phyloP scores from a whole-genome alignment of 441 rosid genomes.

The Geranium incanum region DNA sequence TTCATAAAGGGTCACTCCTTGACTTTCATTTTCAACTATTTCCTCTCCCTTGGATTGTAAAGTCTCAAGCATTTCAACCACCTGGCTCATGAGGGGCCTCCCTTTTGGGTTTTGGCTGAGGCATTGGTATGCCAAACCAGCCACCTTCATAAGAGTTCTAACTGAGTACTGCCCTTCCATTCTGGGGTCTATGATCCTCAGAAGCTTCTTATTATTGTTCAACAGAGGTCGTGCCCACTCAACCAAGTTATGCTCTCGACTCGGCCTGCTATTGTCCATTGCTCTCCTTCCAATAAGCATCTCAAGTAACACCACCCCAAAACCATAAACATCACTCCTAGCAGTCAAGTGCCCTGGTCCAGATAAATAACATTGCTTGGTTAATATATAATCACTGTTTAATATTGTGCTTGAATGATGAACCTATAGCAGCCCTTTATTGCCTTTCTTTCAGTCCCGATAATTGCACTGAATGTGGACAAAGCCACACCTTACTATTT shows the following conservation, averaged over 20 bases:
- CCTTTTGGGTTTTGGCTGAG: conserved; percentile 98
- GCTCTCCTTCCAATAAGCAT: conserved; percentile 94
- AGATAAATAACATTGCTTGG: conserved; percentile 18
- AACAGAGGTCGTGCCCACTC: conserved; percentile 95
- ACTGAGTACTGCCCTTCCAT: conserved; percentile 83
- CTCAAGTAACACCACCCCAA: conserved; percentile 89
- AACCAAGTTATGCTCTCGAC: conserved; percentile 86
- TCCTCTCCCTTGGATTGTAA: conserved; percentile 44
- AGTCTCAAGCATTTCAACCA: conserved; percentile 69
- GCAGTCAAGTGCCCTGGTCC: conserved; percentile 84
- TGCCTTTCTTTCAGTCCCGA: not conserved
- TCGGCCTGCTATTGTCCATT: conserved; percentile 85
- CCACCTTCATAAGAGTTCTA: conserved; percentile 61
- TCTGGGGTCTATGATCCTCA: conserved; percentile 81
- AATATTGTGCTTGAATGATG: not conserved
- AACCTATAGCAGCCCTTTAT: not conserved
- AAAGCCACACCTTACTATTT: not conserved
- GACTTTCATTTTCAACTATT: conserved; percentile 33
- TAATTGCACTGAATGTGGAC: not conserved
- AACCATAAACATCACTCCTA: conserved; percentile 92
- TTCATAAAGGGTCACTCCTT: conserved; percentile 49
- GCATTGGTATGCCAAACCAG: conserved; percentile 72
- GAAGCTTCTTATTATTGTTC: conserved; percentile 78
- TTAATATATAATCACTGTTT: not conserved
- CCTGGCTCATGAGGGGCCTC: conserved; percentile 83